Evolutionary conservation across 164 flowering plant genomes (phyloP).

Genomic region (Chimonanthus praecox): DNA sequence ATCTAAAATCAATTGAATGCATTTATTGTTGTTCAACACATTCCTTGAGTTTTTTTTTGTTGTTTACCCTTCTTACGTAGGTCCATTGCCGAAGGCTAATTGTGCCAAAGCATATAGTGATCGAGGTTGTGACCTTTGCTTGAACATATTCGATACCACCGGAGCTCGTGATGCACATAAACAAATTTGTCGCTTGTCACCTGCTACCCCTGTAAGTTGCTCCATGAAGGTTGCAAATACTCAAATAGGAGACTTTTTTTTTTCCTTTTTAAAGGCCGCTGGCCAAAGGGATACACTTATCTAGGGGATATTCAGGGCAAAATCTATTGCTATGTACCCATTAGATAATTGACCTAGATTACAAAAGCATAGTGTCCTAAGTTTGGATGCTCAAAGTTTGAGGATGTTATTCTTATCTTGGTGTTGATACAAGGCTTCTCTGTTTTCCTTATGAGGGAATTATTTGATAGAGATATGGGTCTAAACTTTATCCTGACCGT

Average conservation of each 20-base stretch:
- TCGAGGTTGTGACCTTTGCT: constrained; percentile 57
- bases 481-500: too few species aligned
- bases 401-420: too few species aligned
- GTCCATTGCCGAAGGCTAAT: constrained; percentile 40
- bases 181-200: constrained; percentile 33
- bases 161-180: constrained; percentile 34
- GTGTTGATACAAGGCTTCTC: too few species aligned
- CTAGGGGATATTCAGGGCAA: neutral
- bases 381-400: too few species aligned
- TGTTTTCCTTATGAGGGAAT: too few species aligned
- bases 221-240: constrained; percentile 1
- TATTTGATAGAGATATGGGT: too few species aligned
- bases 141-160: constrained; percentile 48
- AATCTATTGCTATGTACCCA: neutral
- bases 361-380: too few species aligned
- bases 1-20: neutral
- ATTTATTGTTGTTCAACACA: neutral
- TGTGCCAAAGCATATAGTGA: constrained; percentile 41
- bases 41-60: neutral
- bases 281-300: neutral
- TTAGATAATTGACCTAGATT: too few species aligned
- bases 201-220: constrained; percentile 45
- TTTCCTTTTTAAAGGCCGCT: neutral
- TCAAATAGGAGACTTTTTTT: neutral
- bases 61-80: constrained; percentile 22